Conservation (phyloP, 2,329 filamentous ascomycete genomes). For the Fusarium veterinarium region DNA sequence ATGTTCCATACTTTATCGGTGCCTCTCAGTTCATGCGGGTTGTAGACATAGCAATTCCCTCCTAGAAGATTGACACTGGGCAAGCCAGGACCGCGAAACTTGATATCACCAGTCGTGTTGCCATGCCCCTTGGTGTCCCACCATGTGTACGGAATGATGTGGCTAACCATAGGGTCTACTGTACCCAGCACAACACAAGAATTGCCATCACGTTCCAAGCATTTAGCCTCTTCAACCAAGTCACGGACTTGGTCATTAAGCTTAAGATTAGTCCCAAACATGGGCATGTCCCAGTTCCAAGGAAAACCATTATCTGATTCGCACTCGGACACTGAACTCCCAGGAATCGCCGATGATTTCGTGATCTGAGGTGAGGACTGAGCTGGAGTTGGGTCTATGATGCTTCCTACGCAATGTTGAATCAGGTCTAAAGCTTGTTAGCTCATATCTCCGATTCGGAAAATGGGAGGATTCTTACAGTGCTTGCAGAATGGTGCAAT, state of each 20-base stretch:
- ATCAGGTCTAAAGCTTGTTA: background rate
- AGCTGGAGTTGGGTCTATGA: background rate
- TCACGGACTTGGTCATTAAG: background rate
- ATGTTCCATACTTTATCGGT: background rate
- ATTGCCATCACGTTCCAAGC: background rate
- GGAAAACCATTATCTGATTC: background rate
- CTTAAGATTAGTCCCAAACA: background rate
- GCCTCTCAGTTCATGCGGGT: background rate
- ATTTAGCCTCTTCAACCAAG: background rate
- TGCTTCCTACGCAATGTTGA: background rate
- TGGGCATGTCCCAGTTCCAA: background rate
- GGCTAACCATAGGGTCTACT: background rate
- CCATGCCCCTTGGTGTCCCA: background rate
- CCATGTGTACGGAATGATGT: background rate
- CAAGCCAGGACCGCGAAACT: background rate
- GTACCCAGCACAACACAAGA: background rate
- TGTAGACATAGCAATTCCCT: background rate
- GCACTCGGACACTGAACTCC: background rate
- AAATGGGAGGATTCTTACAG: background rate
- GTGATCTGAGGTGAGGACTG: too few species aligned
- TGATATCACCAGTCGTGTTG: background rate
- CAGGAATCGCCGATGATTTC: too few species aligned
- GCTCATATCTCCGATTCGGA: background rate
- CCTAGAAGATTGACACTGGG: background rate
- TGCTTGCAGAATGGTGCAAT: background rate